Evolutionary conservation across 2,329 filamentous ascomycete species (phyloP).

Genomic region (Sclerotinia spermophila): DNA sequence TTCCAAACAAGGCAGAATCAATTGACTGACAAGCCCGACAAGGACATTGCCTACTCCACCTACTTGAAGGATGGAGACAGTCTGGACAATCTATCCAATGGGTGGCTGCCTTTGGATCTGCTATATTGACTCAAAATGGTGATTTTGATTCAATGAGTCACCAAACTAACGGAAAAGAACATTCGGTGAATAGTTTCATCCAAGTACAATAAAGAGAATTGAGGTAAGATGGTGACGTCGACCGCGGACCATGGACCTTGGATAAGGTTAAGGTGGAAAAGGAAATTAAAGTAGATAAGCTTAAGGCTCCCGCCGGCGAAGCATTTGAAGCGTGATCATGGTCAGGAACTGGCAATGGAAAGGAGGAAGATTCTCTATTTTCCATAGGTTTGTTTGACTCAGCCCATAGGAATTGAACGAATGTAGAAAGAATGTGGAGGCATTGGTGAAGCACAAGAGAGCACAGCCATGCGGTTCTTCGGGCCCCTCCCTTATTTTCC

Average conservation of each 20-base stretch:
- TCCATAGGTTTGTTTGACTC: background rate
- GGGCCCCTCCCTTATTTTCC: background rate
- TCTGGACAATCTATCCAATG: background rate
- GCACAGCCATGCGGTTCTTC: background rate
- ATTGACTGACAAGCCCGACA: background rate
- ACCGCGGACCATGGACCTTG: background rate
- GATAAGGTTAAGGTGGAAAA: background rate
- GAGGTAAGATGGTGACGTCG: slow-evolving; percentile 5
- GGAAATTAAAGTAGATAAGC: background rate
- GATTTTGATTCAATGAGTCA: background rate
- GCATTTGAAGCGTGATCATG: background rate
- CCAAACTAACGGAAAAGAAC: slow-evolving; percentile 5
- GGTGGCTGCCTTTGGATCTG: background rate
- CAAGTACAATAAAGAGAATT: background rate
- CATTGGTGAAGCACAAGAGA: background rate
- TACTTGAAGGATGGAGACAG: background rate
- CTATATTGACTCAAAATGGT: background rate
- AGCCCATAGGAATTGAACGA: background rate
- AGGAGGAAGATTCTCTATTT: background rate
- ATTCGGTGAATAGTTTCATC: slow-evolving; percentile 5
- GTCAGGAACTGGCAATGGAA: background rate
- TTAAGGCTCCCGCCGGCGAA: background rate
- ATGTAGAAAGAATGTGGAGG: slow-evolving; percentile 8
- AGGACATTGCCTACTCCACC: background rate
- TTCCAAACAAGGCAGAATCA: background rate